These are phyloP conservation scores for Malbranchea zuffiana DNA, from an alignment of 2,329 filamentous ascomycete species.

Conservation along the genomic window DNA sequence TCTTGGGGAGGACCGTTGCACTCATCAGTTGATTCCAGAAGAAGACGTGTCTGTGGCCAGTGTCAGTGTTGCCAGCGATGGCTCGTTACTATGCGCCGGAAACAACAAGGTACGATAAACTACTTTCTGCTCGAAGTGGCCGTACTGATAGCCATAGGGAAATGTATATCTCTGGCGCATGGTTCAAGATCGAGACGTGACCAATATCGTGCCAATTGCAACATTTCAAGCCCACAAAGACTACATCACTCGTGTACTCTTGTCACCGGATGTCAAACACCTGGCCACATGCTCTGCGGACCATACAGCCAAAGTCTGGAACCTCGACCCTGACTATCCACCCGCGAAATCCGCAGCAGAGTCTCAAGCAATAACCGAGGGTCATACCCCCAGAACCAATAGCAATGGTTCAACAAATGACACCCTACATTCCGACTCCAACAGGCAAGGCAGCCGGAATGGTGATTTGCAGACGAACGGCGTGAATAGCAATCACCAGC, in stretches of 20 bases:
- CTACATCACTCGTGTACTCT: slow-evolving; percentile 82
- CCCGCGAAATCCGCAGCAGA: slow-evolving; percentile 28
- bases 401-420: not conserved
- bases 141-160: slow-evolving; percentile 46
- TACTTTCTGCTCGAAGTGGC: not conserved
- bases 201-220: slow-evolving; percentile 73
- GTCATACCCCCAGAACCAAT: not conserved
- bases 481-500: not conserved
- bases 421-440: not conserved
- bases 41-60: slow-evolving; percentile 89
- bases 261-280: slow-evolving; percentile 88
- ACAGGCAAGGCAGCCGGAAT: not conserved
- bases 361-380: not conserved
- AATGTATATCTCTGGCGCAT: slow-evolving; percentile 97
- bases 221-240: slow-evolving; percentile 85
- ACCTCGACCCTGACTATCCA: slow-evolving; percentile 58
- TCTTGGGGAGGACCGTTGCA: slow-evolving; percentile 90
- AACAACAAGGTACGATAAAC: slow-evolving; percentile 62
- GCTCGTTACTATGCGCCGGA: slow-evolving; percentile 80
- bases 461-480: slow-evolving; percentile 4
- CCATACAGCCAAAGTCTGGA: slow-evolving; percentile 94
- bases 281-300: slow-evolving; percentile 89
- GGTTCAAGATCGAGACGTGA: slow-evolving; percentile 69
- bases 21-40: slow-evolving; percentile 89
- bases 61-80: slow-evolving; percentile 91